These are phyloP conservation scores for Lathyrus oleraceus DNA, from an alignment of 306 rosid genomes.

Conservation along the genomic window DNA sequence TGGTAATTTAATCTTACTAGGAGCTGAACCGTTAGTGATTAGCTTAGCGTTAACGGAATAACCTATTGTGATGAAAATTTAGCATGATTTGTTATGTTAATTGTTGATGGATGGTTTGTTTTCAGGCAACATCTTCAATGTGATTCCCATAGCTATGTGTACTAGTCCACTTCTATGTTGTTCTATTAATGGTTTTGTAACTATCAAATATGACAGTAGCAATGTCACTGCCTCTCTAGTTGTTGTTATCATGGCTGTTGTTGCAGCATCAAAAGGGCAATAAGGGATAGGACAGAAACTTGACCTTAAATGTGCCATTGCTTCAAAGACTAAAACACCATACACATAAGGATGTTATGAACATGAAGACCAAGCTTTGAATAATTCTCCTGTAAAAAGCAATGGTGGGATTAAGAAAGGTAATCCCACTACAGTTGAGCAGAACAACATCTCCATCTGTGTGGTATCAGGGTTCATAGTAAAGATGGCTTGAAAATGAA, in stretches of 20 bases:
- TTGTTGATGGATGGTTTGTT: constrained; percentile 37
- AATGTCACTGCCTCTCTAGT: constrained; percentile 94
- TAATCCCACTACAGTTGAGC: constrained; percentile 90
- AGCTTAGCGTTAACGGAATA: too few relatives aligned
- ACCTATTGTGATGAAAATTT: too few relatives aligned
- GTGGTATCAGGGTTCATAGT: constrained; percentile 95
- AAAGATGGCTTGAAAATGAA: constrained; percentile 95
- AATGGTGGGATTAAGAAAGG: constrained; percentile 96
- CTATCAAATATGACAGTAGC: constrained; percentile 79
- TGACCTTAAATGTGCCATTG: constrained; percentile 94
- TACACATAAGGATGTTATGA: constrained; percentile 87
- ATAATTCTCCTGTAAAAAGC: constrained; percentile 90
- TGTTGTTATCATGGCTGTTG: constrained; percentile 95
- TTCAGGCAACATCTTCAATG: constrained; percentile 82
- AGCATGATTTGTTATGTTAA: too few relatives aligned
- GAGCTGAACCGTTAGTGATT: too few relatives aligned
- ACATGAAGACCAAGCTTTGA: constrained; percentile 92
- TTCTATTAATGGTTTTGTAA: constrained; percentile 92
- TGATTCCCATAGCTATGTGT: constrained; percentile 88
- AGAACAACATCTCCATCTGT: constrained; percentile 97
- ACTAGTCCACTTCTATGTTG: constrained; percentile 86
- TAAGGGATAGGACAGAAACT: constrained; percentile 93
- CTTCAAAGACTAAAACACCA: constrained; percentile 87
- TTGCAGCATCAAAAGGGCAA: constrained; percentile 91
- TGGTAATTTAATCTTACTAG: too few relatives aligned